Conservation (phyloP, 2,329 filamentous ascomycete genomes). For the Xylaria arbuscula region DNA sequence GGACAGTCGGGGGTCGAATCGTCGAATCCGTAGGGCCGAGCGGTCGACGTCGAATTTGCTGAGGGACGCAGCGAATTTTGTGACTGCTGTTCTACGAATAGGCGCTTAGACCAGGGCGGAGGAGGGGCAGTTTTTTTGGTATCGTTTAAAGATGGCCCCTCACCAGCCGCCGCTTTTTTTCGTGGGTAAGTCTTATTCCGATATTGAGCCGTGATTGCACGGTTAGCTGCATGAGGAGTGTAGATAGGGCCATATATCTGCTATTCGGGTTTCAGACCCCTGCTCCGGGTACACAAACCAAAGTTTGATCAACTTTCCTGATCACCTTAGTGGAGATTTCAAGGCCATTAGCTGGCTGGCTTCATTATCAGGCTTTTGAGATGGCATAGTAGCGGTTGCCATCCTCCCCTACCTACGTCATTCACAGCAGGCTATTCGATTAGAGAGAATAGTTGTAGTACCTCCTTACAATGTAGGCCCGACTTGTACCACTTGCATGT, state of each 20-base stretch:
- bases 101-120: constrained; percentile 32
- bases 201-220: constrained; percentile 35
- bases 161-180: constrained; percentile 35
- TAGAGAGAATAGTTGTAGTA: no score
- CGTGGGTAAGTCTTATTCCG: constrained; percentile 38
- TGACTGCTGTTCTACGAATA: constrained; percentile 32
- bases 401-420: neutral
- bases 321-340: neutral
- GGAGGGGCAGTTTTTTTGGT: constrained; percentile 39
- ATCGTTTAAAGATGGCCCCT: constrained; percentile 30
- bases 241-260: neutral
- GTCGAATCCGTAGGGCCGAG: constrained; percentile 38
- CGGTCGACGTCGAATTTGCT: constrained; percentile 34
- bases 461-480: no score
- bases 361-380: neutral
- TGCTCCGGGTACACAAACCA: neutral
- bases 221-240: constrained; percentile 25
- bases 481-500: no score
- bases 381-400: neutral
- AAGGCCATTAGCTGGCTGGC: neutral
- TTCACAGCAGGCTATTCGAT: neutral
- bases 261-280: constrained; percentile 9
- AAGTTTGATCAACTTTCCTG: neutral
- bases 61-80: constrained; percentile 33
- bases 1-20: constrained; percentile 34